These are phyloP conservation scores for Ploettnerulaceae sp. DNA, from an alignment of 2,329 filamentous ascomycete species.

Conservation along the genomic window DNA sequence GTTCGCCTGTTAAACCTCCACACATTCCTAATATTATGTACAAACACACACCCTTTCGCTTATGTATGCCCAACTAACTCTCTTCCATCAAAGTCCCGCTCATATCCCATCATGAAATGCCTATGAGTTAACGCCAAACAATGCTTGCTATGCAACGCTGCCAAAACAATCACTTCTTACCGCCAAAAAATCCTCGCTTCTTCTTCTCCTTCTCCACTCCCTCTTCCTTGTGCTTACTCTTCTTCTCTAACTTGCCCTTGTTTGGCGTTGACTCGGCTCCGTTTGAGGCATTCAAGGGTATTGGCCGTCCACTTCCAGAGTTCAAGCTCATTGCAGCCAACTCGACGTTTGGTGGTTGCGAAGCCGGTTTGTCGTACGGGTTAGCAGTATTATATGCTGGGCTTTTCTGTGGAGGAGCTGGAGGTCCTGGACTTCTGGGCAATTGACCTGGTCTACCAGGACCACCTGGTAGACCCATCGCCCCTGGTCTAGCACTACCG, in stretches of 20 bases:
- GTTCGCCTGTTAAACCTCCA: neutral
- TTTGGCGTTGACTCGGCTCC: conserved; percentile 25
- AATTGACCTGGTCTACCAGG: conserved; percentile 27
- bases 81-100: neutral
- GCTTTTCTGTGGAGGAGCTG: conserved; percentile 23
- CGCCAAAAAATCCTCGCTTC: conserved; percentile 52
- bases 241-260: conserved; percentile 43
- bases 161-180: conserved; percentile 25
- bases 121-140: conserved; percentile 11
- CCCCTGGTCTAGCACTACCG: conserved; percentile 11
- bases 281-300: conserved; percentile 28
- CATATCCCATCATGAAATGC: neutral
- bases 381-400: conserved; percentile 10
- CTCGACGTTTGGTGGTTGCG: conserved; percentile 30
- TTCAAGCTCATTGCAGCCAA: conserved; percentile 28
- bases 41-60: neutral
- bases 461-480: conserved; percentile 16
- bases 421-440: conserved; percentile 29
- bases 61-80: conserved; percentile 4
- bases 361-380: conserved; percentile 19
- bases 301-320: conserved; percentile 23
- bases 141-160: conserved; percentile 2
- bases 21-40: neutral
- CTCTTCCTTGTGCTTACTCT: conserved; percentile 45
- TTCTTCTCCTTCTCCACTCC: conserved; percentile 44